Percentiles rank a stretch among this genome's conserved stretches.
Evolutionary conservation across 176 grass and related monocot genomes (phyloP).

Genomic region (Melocanna baccifera): DNA sequence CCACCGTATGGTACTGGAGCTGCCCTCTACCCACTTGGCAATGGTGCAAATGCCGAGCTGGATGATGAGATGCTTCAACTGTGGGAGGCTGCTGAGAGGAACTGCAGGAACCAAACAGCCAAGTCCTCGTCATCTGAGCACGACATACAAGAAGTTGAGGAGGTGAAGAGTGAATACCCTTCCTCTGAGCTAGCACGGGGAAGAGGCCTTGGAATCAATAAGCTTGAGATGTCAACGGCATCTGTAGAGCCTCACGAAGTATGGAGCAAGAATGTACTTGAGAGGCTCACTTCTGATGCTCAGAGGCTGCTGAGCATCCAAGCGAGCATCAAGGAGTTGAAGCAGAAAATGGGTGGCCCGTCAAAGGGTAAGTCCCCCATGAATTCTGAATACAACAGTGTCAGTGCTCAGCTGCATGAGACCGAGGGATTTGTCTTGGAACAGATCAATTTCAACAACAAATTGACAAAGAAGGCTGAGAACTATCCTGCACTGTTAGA

Average conservation of each 20-base stretch:
- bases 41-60: constrained; percentile 44
- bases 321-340: constrained; percentile 65
- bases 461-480: constrained; percentile 58
- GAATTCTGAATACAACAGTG: constrained; percentile 54
- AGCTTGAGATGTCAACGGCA: constrained; percentile 33
- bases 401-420: constrained; percentile 58
- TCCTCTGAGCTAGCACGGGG: constrained; percentile 55
- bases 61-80: constrained; percentile 90
- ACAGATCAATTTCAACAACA: constrained; percentile 65
- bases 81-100: constrained; percentile 84
- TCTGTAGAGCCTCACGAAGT: constrained; percentile 34
- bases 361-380: constrained; percentile 54
- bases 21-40: constrained; percentile 36
- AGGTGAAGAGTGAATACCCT: constrained; percentile 57
- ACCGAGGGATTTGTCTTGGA: constrained; percentile 61
- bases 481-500: constrained; percentile 51
- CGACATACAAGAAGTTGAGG: constrained; percentile 64
- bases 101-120: constrained; percentile 50
- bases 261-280: constrained; percentile 54
- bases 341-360: constrained; percentile 58
- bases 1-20: constrained; percentile 45
- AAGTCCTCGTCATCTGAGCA: constrained; percentile 57
- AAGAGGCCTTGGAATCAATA: constrained; percentile 54
- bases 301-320: constrained; percentile 61
- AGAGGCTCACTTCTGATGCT: constrained; percentile 66